phyloP scores from a whole-genome alignment of 805 yeast genomes.

The Saturnispora sanitii region DNA sequence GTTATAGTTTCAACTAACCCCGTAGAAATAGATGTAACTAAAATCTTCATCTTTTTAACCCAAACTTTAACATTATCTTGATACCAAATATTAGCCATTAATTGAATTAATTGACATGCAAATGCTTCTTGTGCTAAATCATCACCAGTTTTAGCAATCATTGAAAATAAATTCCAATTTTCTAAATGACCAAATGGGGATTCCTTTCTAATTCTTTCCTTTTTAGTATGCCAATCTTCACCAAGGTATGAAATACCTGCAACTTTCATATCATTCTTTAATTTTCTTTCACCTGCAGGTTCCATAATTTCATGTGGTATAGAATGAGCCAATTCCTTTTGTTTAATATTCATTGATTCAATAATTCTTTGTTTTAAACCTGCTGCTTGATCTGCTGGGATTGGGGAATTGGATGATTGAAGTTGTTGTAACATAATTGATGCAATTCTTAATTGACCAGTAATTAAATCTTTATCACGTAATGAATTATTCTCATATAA shows the following conservation, averaged over 20 bases:
- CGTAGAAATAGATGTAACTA: constrained; percentile 81
- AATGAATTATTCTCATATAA: not conserved
- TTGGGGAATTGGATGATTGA: constrained; percentile 45
- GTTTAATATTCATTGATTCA: constrained; percentile 67
- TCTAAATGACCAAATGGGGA: constrained; percentile 78
- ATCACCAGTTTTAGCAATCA: constrained; percentile 92
- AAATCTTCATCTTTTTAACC: constrained; percentile 89
- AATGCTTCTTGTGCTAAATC: constrained; percentile 96
- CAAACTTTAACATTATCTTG: constrained; percentile 61
- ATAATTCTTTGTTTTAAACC: constrained; percentile 61
- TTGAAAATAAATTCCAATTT: constrained; percentile 93
- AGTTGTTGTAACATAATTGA: constrained; percentile 89
- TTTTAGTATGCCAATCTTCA: constrained; percentile 87
- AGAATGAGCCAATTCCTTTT: constrained; percentile 34
- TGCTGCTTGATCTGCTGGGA: constrained; percentile 50
- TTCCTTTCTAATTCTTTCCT: constrained; percentile 64
- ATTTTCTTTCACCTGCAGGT: constrained; percentile 81
- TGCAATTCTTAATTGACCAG: constrained; percentile 93
- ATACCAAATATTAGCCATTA: constrained; percentile 81
- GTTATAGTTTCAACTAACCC: constrained; percentile 95
- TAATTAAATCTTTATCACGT: constrained; percentile 35
- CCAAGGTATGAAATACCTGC: constrained; percentile 71
- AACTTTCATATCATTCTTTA: constrained; percentile 85
- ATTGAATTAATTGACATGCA: constrained; percentile 87
- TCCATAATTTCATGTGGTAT: constrained; percentile 39